These are phyloP conservation scores for Fusarium domesticum DNA, from an alignment of 2,329 filamentous ascomycete genomes.

Conservation along the genomic window DNA sequence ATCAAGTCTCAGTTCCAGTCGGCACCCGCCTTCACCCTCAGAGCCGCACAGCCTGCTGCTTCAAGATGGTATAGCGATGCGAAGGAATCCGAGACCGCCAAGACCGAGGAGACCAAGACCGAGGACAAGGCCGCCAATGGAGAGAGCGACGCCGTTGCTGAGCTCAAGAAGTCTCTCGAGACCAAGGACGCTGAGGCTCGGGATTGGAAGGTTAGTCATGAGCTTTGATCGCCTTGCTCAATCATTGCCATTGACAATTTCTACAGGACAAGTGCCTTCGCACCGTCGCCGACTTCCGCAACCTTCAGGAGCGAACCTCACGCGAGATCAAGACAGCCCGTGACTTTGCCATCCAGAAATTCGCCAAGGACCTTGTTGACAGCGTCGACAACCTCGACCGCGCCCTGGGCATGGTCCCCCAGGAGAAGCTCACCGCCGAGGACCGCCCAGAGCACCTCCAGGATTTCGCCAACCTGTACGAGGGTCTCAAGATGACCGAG, in stretches of 20 bases:
- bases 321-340: constrained; percentile 84
- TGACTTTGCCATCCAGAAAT: constrained; percentile 93
- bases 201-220: constrained; percentile 74
- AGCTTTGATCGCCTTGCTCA: background rate
- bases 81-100: constrained; percentile 36
- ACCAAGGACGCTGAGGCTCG: constrained; percentile 53
- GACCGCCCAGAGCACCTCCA: constrained; percentile 54
- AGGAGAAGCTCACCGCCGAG: constrained; percentile 62
- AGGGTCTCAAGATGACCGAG: constrained; percentile 95
- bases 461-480: constrained; percentile 77
- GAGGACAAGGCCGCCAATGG: constrained; percentile 28
- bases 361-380: constrained; percentile 92
- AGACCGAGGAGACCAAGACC: constrained; percentile 26
- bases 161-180: constrained; percentile 52
- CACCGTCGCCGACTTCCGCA: constrained; percentile 93
- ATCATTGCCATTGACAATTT: constrained; percentile 7
- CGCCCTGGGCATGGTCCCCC: constrained; percentile 74
- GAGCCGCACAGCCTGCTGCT: constrained; percentile 34
- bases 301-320: constrained; percentile 90
- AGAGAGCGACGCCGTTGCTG: constrained; percentile 38
- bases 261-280: constrained; percentile 88
- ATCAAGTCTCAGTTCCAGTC: constrained; percentile 39
- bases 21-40: constrained; percentile 36
- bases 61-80: constrained; percentile 51
- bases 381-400: constrained; percentile 97